These are phyloP conservation scores for Erucastrum elatum DNA, from an alignment of 345 rosid genomes.

Conservation along the genomic window DNA sequence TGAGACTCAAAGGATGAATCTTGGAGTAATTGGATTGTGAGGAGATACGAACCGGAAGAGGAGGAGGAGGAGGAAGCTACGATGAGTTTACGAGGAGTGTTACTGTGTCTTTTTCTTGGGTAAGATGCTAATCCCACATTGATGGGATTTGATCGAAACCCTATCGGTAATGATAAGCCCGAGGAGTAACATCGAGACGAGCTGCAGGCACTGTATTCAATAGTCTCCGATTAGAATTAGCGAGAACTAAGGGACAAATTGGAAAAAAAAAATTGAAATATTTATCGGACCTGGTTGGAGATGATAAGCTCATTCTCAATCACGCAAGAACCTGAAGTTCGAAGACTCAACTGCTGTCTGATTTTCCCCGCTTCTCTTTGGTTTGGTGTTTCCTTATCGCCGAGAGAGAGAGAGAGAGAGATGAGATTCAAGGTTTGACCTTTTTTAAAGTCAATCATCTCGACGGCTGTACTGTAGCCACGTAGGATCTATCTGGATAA, in stretches of 20 bases:
- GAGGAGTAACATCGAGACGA: constrained; percentile 46
- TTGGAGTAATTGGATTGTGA: not conserved
- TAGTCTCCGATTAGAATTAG: constrained; percentile 11
- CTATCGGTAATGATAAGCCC: constrained; percentile 39
- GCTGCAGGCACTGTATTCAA: constrained; percentile 43
- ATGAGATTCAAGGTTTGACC: constrained; percentile 23
- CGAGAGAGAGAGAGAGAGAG: constrained; percentile 18
- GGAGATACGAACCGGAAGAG: constrained; percentile 6
- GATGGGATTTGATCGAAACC: constrained; percentile 41
- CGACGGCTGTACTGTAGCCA: constrained; percentile 27
- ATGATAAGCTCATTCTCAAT: constrained; percentile 36
- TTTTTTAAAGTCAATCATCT: constrained; percentile 16
- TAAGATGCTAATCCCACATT: constrained; percentile 42
- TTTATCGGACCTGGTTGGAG: constrained; percentile 38
- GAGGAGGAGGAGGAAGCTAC: constrained; percentile 53
- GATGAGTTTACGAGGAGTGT: constrained; percentile 32
- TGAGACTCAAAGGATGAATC: not conserved
- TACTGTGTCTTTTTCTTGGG: constrained; percentile 24
- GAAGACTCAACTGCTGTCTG: constrained; percentile 16
- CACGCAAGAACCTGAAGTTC: not conserved
- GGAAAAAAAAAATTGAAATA: not conserved
- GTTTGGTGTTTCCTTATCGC: constrained; percentile 40
- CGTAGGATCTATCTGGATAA: constrained; percentile 31
- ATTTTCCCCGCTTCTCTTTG: constrained; percentile 24
- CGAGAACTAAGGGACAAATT: too few species aligned